These are phyloP conservation scores for Glarea lozoyensis DNA, from an alignment of 495 filamentous ascomycete genomes.

Conservation along the genomic window DNA sequence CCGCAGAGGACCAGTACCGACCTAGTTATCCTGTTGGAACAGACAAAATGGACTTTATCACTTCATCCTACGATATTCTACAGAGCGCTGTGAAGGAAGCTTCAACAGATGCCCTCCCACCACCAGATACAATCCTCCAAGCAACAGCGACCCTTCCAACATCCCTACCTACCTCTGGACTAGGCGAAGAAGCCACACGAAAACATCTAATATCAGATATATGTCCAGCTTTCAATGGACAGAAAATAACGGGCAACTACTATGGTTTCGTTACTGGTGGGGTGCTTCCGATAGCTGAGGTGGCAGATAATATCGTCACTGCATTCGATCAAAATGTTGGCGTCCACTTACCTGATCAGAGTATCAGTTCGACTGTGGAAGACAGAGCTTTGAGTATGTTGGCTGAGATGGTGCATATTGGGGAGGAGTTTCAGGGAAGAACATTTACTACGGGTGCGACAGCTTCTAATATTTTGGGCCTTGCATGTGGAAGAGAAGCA, in stretches of 20 bases:
- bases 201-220: slow-evolving; percentile 16
- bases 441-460: slow-evolving; percentile 91
- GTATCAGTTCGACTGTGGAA: slow-evolving; percentile 67
- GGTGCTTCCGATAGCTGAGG: slow-evolving; percentile 65
- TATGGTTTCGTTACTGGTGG: slow-evolving; percentile 88
- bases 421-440: slow-evolving; percentile 40
- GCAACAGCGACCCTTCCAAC: slow-evolving; percentile 1
- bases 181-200: slow-evolving; percentile 18
- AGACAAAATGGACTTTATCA: slow-evolving; percentile 14
- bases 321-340: slow-evolving; percentile 76
- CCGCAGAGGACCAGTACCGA: too few species aligned
- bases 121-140: slow-evolving; percentile 2
- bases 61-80: slow-evolving; percentile 14
- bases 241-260: slow-evolving; percentile 38
- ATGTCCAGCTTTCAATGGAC: slow-evolving; percentile 18
- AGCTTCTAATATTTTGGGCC: slow-evolving; percentile 71
- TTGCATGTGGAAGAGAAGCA: slow-evolving; percentile 68
- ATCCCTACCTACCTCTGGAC: slow-evolving; percentile 11
- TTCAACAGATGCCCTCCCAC: slow-evolving; percentile 16
- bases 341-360: slow-evolving; percentile 72
- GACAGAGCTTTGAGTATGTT: slow-evolving; percentile 60
- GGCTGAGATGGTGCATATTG: slow-evolving; percentile 53
- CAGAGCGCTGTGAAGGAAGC: slow-evolving; percentile 8
- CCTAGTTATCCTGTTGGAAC: too few species aligned
- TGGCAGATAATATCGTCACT: slow-evolving; percentile 77